Conservation (phyloP, 306 rosid species). For the Lathyrus tuberosus region DNA sequence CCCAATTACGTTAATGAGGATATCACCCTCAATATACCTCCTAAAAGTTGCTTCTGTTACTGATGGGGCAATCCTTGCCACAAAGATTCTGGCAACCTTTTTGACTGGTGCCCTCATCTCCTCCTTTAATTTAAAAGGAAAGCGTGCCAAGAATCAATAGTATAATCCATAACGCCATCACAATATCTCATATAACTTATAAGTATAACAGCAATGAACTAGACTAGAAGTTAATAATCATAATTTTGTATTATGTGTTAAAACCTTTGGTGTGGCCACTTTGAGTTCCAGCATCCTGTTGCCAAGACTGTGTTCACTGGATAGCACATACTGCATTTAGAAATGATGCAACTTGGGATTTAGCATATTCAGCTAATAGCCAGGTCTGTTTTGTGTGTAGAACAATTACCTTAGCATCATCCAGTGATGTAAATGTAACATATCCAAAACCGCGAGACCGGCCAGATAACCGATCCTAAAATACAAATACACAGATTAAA, state of each 20-base stretch:
- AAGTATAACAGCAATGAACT: conserved; percentile 22
- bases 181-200: neutral
- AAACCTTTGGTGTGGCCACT: conserved; percentile 98
- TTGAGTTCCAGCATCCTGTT: conserved; percentile 93
- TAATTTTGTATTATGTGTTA: neutral
- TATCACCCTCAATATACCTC: conserved; percentile 56
- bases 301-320: conserved; percentile 87
- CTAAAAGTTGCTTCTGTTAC: conserved; percentile 84
- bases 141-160: conserved; percentile 37
- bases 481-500: conserved; percentile 23
- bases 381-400: neutral
- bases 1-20: conserved; percentile 10
- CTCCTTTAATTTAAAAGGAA: conserved; percentile 67
- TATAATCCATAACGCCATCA: neutral
- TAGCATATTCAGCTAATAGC: neutral
- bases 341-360: conserved; percentile 12
- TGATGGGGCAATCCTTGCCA: conserved; percentile 89
- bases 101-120: conserved; percentile 91
- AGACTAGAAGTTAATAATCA: conserved; percentile 8
- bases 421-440: conserved; percentile 83
- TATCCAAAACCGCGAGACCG: conserved; percentile 99
- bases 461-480: conserved; percentile 88
- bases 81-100: conserved; percentile 91
- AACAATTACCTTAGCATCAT: conserved; percentile 81
- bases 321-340: conserved; percentile 64